Conservation (phyloP, 257 asterid species). For the Lycium ferocissimum region DNA sequence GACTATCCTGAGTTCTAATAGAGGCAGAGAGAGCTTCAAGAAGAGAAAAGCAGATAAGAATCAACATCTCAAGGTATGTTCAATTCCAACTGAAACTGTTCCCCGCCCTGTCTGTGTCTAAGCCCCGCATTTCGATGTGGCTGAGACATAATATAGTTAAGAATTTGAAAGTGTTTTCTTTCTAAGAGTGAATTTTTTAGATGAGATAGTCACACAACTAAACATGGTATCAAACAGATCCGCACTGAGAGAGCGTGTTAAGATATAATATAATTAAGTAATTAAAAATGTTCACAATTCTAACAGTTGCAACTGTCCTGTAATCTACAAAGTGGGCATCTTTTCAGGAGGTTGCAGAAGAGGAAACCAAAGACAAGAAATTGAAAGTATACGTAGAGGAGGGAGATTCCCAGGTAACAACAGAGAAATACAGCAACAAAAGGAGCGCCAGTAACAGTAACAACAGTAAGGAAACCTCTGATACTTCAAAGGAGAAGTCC, state of each 20-base stretch:
- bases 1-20: conserved; percentile 40
- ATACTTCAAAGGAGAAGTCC: conserved; percentile 47
- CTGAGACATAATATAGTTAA: background rate
- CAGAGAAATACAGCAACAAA: conserved; percentile 54
- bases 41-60: conserved; percentile 66
- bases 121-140: background rate
- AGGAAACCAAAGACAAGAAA: conserved; percentile 60
- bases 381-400: conserved; percentile 54
- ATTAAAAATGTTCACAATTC: background rate
- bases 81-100: background rate
- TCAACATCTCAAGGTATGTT: conserved; percentile 53
- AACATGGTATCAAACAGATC: background rate
- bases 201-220: background rate
- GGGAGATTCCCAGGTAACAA: conserved; percentile 55
- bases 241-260: background rate
- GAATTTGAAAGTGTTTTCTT: background rate
- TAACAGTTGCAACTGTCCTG: background rate
- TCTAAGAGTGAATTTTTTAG: background rate
- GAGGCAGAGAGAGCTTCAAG: conserved; percentile 56
- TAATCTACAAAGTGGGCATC: background rate
- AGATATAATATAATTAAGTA: background rate
- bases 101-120: background rate
- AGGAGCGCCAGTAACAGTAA: conserved; percentile 42
- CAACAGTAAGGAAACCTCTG: conserved; percentile 40
- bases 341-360: conserved; percentile 53